phyloP scores from a whole-genome alignment of 192 early-diverging fungal species.

The Entrophospora sp. region DNA sequence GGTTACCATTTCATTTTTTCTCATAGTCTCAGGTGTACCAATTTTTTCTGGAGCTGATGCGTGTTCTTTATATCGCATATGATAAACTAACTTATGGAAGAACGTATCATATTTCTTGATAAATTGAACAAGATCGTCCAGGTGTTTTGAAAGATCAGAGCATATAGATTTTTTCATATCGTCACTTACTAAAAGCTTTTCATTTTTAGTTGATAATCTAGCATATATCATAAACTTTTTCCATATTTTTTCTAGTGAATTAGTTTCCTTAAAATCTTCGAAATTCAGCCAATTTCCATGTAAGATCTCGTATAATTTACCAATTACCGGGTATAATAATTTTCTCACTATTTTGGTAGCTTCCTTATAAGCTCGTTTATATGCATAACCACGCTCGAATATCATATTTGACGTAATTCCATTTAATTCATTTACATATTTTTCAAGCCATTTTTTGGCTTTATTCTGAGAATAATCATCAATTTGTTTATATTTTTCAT shows the following conservation, averaged over 20 bases:
- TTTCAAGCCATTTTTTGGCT: neutral
- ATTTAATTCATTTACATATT: neutral
- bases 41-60: too few relatives aligned
- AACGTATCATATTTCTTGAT: too few relatives aligned
- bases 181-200: neutral
- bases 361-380: too few relatives aligned
- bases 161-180: neutral
- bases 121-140: neutral
- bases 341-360: too few relatives aligned
- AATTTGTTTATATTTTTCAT: conserved; percentile 2
- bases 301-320: too few relatives aligned
- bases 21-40: too few relatives aligned
- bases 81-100: too few relatives aligned
- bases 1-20: too few relatives aligned
- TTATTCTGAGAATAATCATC: neutral
- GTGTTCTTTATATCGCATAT: too few relatives aligned
- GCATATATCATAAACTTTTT: neutral
- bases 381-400: neutral
- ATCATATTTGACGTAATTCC: neutral
- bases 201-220: neutral
- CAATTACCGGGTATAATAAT: too few relatives aligned
- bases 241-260: neutral
- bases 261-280: conserved; percentile 3
- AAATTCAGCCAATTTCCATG: too few relatives aligned
- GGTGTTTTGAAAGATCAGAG: conserved; percentile 2